These are phyloP conservation scores for Vanrija sp. DNA, from an alignment of 1,284 basidiomycete genomes.

Conservation along the genomic window DNA sequence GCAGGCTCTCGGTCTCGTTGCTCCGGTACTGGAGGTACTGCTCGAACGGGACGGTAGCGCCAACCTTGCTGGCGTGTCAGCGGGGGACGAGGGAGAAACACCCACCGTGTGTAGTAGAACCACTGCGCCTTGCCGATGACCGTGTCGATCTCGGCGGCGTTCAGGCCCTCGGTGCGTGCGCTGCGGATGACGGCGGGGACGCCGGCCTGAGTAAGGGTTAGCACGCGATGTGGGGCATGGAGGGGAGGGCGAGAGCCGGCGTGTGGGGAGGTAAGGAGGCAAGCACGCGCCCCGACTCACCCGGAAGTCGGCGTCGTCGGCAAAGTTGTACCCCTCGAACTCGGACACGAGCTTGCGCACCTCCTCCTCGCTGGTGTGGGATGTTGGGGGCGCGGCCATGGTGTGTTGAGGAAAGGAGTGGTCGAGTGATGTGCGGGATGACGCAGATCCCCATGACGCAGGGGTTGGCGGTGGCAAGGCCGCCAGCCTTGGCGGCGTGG, in stretches of 20 bases:
- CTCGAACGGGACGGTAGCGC: slow-evolving; percentile 11
- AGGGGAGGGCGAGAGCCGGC: not conserved
- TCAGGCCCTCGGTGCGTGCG: slow-evolving; percentile 25
- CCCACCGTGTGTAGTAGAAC: slow-evolving; percentile 41
- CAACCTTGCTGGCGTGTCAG: slow-evolving; percentile 4
- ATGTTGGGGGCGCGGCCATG: too few relatives aligned
- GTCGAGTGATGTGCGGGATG: too few relatives aligned
- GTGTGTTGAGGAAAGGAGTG: too few relatives aligned
- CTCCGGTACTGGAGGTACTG: slow-evolving; percentile 8
- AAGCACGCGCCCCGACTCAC: slow-evolving; percentile 20
- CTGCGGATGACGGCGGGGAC: slow-evolving; percentile 36
- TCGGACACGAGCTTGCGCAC: slow-evolving; percentile 9
- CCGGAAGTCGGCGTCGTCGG: slow-evolving; percentile 35
- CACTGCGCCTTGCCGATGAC: slow-evolving; percentile 41
- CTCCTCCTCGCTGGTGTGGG: not conserved
- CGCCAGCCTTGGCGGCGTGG: too few relatives aligned
- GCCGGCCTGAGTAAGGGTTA: slow-evolving; percentile 25
- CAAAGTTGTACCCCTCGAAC: slow-evolving; percentile 39
- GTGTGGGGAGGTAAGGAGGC: not conserved
- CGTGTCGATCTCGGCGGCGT: slow-evolving; percentile 36
- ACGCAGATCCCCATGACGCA: too few relatives aligned
- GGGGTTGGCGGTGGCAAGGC: too few relatives aligned
- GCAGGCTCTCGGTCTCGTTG: slow-evolving; percentile 13
- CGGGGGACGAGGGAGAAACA: not conserved
- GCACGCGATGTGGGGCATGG: not conserved